Evolutionary conservation across 352 stramenopile species (phyloP).

Genomic region (Phytophthora cactorum): DNA sequence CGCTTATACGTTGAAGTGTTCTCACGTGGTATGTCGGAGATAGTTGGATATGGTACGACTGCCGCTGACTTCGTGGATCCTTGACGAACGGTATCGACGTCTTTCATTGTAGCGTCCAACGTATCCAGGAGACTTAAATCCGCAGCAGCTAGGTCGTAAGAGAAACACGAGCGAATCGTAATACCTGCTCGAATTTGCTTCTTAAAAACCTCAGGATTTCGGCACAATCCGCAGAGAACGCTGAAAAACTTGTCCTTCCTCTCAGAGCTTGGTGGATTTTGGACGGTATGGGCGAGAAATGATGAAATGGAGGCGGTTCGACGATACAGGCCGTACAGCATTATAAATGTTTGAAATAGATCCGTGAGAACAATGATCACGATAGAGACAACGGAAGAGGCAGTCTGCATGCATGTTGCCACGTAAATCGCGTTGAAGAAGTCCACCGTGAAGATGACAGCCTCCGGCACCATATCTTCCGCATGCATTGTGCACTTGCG

Average conservation of each 20-base stretch:
- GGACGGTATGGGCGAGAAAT: not conserved
- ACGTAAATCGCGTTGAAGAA: constrained; percentile 39
- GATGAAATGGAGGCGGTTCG: not conserved
- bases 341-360: constrained; percentile 16
- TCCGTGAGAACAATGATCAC: constrained; percentile 18
- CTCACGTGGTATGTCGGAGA: not conserved
- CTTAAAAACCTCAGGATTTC: constrained; percentile 7
- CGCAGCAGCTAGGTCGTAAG: constrained; percentile 7
- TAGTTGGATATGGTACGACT: not conserved
- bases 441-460: constrained; percentile 33
- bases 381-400: constrained; percentile 14
- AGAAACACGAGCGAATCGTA: constrained; percentile 15
- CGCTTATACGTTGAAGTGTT: too few species aligned
- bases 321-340: constrained; percentile 19
- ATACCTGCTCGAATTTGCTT: constrained; percentile 5
- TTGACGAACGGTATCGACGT: not conserved
- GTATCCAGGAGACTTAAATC: constrained; percentile 14
- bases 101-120: not conserved
- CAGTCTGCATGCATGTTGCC: constrained; percentile 32
- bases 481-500: constrained; percentile 12
- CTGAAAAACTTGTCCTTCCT: not conserved
- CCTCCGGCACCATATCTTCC: constrained; percentile 28
- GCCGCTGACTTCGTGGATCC: not conserved
- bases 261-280: not conserved
- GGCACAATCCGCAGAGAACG: constrained; percentile 6